Evolutionary conservation across 2,329 filamentous ascomycete genomes (phyloP).

Genomic region (Pyrenochaeta sp.): DNA sequence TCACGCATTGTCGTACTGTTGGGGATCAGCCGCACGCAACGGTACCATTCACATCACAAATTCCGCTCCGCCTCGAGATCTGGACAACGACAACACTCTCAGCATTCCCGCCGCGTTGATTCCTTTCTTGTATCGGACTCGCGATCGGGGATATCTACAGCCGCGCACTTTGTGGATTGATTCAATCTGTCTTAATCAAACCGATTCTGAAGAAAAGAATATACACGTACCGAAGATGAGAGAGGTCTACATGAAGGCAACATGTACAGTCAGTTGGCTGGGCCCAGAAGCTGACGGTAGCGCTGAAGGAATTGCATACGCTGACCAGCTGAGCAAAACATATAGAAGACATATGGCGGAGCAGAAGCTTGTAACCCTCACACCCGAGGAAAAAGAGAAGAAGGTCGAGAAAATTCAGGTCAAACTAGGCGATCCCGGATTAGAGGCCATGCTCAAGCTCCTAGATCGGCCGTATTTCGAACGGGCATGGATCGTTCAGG

Average conservation of each 20-base stretch:
- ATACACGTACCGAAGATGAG: conserved; percentile 15
- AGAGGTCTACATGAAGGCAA: conserved; percentile 6
- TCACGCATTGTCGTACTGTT: conserved; percentile 10
- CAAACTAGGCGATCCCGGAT: neutral
- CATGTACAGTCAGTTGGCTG: conserved; percentile 10
- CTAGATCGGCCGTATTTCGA: conserved; percentile 14
- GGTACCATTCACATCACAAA: conserved; percentile 1
- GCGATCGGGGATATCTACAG: neutral
- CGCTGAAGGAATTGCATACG: conserved; percentile 5
- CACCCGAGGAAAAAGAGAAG: neutral
- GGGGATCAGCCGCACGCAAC: neutral
- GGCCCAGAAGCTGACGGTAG: conserved; percentile 5
- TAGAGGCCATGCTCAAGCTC: conserved; percentile 10
- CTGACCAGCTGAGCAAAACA: neutral
- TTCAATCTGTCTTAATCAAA: conserved; percentile 17
- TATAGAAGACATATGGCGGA: neutral
- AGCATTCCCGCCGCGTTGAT: conserved; percentile 8
- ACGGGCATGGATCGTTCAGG: conserved; percentile 20
- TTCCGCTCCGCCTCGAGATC: neutral
- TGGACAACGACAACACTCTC: conserved; percentile 4
- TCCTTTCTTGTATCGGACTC: conserved; percentile 12
- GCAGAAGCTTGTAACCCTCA: neutral
- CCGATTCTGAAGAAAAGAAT: conserved; percentile 10
- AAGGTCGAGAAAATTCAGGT: neutral
- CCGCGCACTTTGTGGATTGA: conserved; percentile 12